Evolutionary conservation across 2,329 filamentous ascomycete species (phyloP).

Genomic region (Penicillium crustosum): DNA sequence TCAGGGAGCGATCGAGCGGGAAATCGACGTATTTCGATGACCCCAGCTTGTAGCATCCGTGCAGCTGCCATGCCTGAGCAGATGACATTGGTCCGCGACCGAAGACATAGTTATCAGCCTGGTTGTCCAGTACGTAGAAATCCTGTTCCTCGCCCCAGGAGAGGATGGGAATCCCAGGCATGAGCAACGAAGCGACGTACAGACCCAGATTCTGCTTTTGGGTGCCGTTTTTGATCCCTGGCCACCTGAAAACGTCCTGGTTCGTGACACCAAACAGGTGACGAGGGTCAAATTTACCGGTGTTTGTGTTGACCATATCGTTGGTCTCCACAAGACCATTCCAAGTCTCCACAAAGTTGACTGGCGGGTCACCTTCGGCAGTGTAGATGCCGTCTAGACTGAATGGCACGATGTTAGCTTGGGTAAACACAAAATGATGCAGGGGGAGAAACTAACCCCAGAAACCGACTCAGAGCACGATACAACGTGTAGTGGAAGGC

Average conservation of each 20-base stretch:
- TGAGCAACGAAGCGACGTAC: constrained; percentile 59
- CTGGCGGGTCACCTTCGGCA: constrained; percentile 53
- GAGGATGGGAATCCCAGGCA: constrained; percentile 61
- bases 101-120: constrained; percentile 64
- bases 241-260: constrained; percentile 67
- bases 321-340: constrained; percentile 57
- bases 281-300: constrained; percentile 61
- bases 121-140: constrained; percentile 63
- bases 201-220: constrained; percentile 57
- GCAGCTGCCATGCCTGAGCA: constrained; percentile 61
- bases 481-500: constrained; percentile 66
- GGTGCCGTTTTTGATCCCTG: constrained; percentile 55
- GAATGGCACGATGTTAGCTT: background rate
- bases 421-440: background rate
- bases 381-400: constrained; percentile 56
- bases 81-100: constrained; percentile 63
- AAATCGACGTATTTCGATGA: constrained; percentile 58
- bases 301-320: constrained; percentile 61
- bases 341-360: constrained; percentile 57
- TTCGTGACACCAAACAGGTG: constrained; percentile 65
- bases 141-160: constrained; percentile 68
- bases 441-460: constrained; percentile 40
- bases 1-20: constrained; percentile 54
- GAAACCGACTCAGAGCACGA: constrained; percentile 58
- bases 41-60: constrained; percentile 61